Evolutionary conservation across 345 rosid species (phyloP).

Genomic region (Erysimum cheiranthoides): DNA sequence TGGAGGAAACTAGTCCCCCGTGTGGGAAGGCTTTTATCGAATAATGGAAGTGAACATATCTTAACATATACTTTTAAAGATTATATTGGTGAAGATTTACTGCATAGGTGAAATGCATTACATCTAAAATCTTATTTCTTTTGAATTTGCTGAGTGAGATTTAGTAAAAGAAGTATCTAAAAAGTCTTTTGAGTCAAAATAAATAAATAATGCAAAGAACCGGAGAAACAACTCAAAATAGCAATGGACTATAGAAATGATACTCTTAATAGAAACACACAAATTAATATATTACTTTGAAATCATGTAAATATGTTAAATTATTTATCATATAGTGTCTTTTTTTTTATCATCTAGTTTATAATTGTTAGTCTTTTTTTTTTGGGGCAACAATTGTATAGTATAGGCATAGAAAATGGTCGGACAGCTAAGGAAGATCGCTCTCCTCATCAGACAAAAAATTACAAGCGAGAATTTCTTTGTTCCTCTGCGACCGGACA

Average conservation of each 20-base stretch:
- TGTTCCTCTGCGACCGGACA: slow-evolving; percentile 84
- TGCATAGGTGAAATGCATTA: too few relatives aligned
- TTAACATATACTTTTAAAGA: neutral
- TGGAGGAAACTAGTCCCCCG: neutral
- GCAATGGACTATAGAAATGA: too few relatives aligned
- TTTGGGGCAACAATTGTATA: neutral
- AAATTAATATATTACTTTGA: too few relatives aligned
- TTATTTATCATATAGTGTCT: too few relatives aligned
- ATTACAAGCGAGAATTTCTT: slow-evolving; percentile 41
- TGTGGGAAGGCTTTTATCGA: neutral
- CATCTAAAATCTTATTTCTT: neutral
- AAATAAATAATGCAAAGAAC: too few relatives aligned
- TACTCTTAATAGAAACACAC: too few relatives aligned
- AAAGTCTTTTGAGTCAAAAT: too few relatives aligned
- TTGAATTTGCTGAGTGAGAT: too few relatives aligned
- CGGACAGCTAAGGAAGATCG: slow-evolving; percentile 46
- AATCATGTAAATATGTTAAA: too few relatives aligned
- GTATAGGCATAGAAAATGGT: slow-evolving; percentile 22
- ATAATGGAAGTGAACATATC: slow-evolving; percentile 4
- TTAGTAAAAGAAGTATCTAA: too few relatives aligned
- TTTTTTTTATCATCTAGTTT: neutral
- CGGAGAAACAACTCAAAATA: too few relatives aligned
- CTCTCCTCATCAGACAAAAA: slow-evolving; percentile 44
- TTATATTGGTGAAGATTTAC: neutral
- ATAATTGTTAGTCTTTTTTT: neutral